A percentile compares a stretch with the other conserved stretches of the same genome.
phyloP scores from a whole-genome alignment of 108 stramenopile species.

The Aureococcus anophagefferens region DNA sequence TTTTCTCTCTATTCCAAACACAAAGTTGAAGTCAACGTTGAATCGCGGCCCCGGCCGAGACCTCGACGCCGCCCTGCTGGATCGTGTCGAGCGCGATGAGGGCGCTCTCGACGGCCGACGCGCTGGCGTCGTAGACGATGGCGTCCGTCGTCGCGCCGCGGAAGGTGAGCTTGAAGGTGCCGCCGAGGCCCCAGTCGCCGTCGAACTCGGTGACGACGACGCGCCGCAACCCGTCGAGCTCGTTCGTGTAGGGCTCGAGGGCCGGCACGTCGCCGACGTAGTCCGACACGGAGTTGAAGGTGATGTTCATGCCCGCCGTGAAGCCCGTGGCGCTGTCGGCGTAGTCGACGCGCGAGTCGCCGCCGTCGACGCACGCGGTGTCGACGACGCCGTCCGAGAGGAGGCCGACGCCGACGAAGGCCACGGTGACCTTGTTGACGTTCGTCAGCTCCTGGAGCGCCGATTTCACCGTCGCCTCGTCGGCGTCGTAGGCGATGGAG shows the following conservation, averaged over 20 bases:
- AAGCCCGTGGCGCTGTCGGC: constrained; percentile 35
- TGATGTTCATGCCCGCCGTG: constrained; percentile 21
- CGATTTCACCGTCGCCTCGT: constrained; percentile 31
- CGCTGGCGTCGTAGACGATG: constrained; percentile 29
- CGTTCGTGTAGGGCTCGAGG: constrained; percentile 38
- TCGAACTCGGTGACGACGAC: constrained; percentile 49
- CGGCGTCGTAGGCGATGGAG: constrained; percentile 46
- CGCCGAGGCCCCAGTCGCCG: constrained; percentile 33
- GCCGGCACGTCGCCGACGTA: constrained; percentile 52
- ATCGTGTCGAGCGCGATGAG: constrained; percentile 54
- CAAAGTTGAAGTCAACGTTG: too few relatives aligned
- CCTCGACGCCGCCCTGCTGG: constrained; percentile 40
- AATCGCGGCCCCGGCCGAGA: constrained; percentile 27
- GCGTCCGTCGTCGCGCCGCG: constrained; percentile 42
- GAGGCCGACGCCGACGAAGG: constrained; percentile 37
- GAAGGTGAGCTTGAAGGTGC: constrained; percentile 57
- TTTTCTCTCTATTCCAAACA: too few relatives aligned
- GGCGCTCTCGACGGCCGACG: constrained; percentile 35
- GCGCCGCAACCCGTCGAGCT: constrained; percentile 47
- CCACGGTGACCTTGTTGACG: constrained; percentile 43
- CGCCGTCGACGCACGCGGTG: constrained; percentile 23
- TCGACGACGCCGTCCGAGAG: constrained; percentile 33
- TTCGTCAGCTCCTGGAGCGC: constrained; percentile 48
- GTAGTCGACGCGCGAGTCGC: constrained; percentile 31
- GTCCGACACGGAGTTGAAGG: constrained; percentile 37